A percentile compares a stretch with the other conserved stretches of the same genome.
Evolutionary conservation across 2,329 filamentous ascomycete species (phyloP).

Genomic region (Ascochyta clinopodiicola): DNA sequence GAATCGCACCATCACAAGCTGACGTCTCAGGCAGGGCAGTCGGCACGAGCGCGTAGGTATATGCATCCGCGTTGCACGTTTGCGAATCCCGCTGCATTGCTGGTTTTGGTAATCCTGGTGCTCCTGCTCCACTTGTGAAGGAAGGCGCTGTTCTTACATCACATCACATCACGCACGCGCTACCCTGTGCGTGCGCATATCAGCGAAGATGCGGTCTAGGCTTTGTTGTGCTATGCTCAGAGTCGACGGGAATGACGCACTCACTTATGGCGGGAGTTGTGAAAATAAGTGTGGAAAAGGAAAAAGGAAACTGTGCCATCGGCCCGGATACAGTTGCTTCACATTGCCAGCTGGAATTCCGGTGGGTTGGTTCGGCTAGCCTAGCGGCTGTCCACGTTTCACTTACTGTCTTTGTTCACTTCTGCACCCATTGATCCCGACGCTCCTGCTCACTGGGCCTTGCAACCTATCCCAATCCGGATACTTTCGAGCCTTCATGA

Average conservation of each 20-base stretch:
- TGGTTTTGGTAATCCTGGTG: background rate
- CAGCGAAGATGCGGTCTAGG: background rate
- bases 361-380: constrained; percentile 8
- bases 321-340: background rate
- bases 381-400: constrained; percentile 12
- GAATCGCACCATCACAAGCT: constrained; percentile 2
- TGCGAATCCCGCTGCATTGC: background rate
- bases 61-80: constrained; percentile 13
- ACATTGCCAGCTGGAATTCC: background rate
- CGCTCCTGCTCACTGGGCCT: background rate
- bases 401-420: constrained; percentile 3
- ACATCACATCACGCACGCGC: background rate
- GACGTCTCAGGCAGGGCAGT: constrained; percentile 1
- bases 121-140: background rate
- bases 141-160: constrained; percentile 10
- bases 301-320: background rate
- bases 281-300: background rate
- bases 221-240: background rate
- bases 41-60: constrained; percentile 6
- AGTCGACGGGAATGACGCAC: background rate
- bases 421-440: constrained; percentile 1
- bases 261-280: constrained; percentile 8
- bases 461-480: background rate
- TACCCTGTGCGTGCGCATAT: constrained; percentile 5
- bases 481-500: background rate